A percentile compares a stretch with the other conserved stretches of the same genome.
These are phyloP conservation scores for Alternaria longipes DNA, from an alignment of 2,329 filamentous ascomycete species.

Conservation along the genomic window DNA sequence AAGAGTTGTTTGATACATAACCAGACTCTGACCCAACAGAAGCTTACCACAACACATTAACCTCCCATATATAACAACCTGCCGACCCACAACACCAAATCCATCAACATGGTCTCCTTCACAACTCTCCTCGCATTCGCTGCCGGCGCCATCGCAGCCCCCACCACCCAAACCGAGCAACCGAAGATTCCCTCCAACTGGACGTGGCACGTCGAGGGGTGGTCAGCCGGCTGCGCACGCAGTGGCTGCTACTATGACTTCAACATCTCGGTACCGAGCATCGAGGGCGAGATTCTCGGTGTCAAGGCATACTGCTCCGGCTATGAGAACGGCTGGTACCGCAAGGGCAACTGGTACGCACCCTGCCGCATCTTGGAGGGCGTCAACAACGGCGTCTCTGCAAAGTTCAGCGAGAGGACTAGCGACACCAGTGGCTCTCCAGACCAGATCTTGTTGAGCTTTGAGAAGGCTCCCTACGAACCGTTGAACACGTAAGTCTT, in stretches of 20 bases:
- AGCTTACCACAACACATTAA: background rate
- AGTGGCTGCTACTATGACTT: background rate
- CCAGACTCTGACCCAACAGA: background rate
- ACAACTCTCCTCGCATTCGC: background rate
- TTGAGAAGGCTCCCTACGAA: background rate
- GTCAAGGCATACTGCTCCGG: background rate
- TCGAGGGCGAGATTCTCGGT: background rate
- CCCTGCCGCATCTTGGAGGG: background rate
- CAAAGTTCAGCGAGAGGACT: background rate
- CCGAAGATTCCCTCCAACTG: background rate
- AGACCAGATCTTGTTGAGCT: background rate
- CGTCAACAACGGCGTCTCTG: background rate
- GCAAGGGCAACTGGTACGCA: background rate
- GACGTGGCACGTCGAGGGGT: background rate
- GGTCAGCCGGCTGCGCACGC: background rate
- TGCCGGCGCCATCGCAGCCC: background rate
- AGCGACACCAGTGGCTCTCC: background rate
- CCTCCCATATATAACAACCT: background rate
- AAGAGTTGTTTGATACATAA: background rate
- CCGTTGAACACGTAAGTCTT: background rate
- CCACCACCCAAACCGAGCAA: background rate
- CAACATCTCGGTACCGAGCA: background rate
- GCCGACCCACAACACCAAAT: background rate
- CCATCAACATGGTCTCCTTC: background rate
- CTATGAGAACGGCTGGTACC: background rate